A percentile compares a stretch with the other conserved stretches of the same genome.
phyloP scores from a whole-genome alignment of 192 early-diverging fungal species.

The Dispira simplex region DNA sequence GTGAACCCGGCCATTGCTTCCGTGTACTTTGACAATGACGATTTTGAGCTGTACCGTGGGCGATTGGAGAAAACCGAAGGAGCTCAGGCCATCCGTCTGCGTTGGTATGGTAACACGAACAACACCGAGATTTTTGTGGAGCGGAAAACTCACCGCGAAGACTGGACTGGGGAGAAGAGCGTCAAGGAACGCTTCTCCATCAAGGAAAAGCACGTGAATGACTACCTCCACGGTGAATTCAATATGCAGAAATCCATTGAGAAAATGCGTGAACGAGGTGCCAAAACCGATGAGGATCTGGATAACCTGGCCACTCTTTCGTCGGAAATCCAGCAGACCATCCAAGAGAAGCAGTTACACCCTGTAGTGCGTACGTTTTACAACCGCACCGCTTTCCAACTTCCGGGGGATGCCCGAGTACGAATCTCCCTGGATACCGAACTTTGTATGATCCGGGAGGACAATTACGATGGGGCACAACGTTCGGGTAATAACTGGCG shows the following conservation, averaged over 20 bases:
- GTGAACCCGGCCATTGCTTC: conserved; percentile 83
- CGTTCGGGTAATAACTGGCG: conserved; percentile 85
- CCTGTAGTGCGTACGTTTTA: conserved; percentile 82
- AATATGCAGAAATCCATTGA: conserved; percentile 52
- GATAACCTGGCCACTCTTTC: conserved; percentile 50
- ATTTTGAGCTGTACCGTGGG: conserved; percentile 75
- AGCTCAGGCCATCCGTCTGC: conserved; percentile 76
- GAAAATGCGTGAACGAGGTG: conserved; percentile 59
- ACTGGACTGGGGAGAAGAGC: conserved; percentile 78
- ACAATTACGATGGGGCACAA: conserved; percentile 43
- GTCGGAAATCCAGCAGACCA: conserved; percentile 49
- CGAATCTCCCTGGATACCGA: conserved; percentile 93
- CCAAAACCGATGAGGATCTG: conserved; percentile 61
- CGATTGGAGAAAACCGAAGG: conserved; percentile 79
- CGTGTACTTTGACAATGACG: conserved; percentile 84
- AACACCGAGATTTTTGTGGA: conserved; percentile 86
- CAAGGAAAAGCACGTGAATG: conserved; percentile 88
- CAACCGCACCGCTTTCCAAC: conserved; percentile 96
- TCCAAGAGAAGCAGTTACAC: conserved; percentile 45
- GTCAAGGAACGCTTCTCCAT: conserved; percentile 83
- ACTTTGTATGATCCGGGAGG: conserved; percentile 91
- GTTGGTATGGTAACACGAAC: conserved; percentile 90
- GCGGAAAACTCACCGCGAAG: conserved; percentile 94
- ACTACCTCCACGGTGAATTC: conserved; percentile 63
- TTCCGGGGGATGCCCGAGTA: conserved; percentile 86